Conservation (phyloP, 2,329 filamentous ascomycete genomes). For the Neurospora crassa region DNA sequence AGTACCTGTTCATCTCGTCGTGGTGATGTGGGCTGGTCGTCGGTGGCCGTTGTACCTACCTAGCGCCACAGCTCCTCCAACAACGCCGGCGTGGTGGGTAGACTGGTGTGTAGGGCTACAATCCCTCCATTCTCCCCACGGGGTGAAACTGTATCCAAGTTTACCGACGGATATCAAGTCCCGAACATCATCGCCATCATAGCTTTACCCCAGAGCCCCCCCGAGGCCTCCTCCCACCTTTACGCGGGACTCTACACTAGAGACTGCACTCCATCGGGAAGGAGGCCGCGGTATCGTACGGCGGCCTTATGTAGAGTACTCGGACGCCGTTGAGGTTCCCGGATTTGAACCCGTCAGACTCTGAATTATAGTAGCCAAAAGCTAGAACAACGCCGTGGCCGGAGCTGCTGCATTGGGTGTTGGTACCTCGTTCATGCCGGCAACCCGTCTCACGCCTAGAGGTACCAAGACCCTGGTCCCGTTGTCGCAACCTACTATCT, state of each 20-base stretch:
- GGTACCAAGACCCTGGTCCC: constrained; percentile 8
- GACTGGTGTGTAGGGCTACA: background rate
- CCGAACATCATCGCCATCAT: background rate
- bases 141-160: background rate
- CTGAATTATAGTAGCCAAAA: background rate
- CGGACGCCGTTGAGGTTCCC: constrained; percentile 10
- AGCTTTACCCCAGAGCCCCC: background rate
- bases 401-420: background rate
- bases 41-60: background rate
- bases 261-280: background rate
- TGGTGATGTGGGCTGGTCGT: background rate
- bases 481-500: constrained; percentile 20
- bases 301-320: constrained; percentile 7
- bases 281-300: background rate
- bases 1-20: background rate
- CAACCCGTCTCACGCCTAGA: constrained; percentile 12
- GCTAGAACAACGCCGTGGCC: constrained; percentile 10
- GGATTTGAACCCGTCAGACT: constrained; percentile 10
- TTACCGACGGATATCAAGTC: background rate
- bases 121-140: background rate
- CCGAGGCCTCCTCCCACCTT: background rate
- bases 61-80: background rate
- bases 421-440: constrained; percentile 17
- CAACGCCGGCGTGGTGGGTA: background rate
- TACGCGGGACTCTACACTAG: background rate